A percentile compares a stretch with the other conserved stretches of the same genome.
These are phyloP conservation scores for Ajuga chamaepitys DNA, from an alignment of 257 asterid genomes.

Conservation along the genomic window DNA sequence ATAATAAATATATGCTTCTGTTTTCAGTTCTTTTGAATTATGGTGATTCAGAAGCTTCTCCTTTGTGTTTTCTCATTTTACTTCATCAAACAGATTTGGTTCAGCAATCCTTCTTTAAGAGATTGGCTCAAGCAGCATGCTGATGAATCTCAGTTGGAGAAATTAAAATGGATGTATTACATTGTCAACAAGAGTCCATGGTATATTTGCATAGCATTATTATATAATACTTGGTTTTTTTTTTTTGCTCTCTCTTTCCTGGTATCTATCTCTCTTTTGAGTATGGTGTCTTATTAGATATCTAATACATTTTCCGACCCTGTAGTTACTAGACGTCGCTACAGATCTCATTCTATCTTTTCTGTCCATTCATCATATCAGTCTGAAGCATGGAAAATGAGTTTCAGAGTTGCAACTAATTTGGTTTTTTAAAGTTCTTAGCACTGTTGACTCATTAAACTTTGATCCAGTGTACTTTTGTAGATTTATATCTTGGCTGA, in stretches of 20 bases:
- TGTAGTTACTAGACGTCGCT: background rate
- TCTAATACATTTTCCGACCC: background rate
- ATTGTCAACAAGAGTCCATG: conserved; percentile 86
- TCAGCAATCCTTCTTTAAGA: conserved; percentile 75
- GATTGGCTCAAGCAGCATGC: conserved; percentile 80
- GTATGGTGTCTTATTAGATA: background rate
- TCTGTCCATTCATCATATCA: conserved; percentile 2
- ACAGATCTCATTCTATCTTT: background rate
- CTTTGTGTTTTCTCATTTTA: conserved; percentile 1
- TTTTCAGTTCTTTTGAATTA: background rate
- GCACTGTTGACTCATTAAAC: background rate
- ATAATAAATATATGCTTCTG: background rate
- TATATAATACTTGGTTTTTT: background rate
- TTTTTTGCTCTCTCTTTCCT: background rate
- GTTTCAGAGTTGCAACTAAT: background rate
- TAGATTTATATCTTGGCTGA: background rate
- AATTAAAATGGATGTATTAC: conserved; percentile 76
- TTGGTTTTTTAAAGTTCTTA: background rate
- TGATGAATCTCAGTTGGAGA: conserved; percentile 56
- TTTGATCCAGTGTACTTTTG: background rate
- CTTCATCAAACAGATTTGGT: conserved; percentile 65
- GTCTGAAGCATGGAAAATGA: background rate
- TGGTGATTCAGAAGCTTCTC: background rate
- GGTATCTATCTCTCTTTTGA: background rate
- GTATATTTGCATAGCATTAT: conserved; percentile 32